Evolutionary conservation across 306 rosid species (phyloP).

Genomic region (Luffa aegyptiaca): DNA sequence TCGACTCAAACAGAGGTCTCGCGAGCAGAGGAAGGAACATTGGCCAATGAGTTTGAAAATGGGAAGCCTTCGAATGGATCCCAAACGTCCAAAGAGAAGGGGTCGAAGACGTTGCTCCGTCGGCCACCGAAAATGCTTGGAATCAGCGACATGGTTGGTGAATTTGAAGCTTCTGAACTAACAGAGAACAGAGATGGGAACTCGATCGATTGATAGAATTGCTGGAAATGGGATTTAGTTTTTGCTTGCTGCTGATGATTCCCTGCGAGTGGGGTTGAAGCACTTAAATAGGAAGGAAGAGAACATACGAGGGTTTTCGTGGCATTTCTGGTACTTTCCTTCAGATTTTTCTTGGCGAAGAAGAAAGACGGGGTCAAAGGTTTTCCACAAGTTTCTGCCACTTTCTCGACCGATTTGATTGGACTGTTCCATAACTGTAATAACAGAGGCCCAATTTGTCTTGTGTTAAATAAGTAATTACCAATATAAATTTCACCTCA

Average conservation of each 20-base stretch:
- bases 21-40: constrained; percentile 13
- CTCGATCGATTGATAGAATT: background rate
- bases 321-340: background rate
- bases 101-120: constrained; percentile 21
- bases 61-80: constrained; percentile 19
- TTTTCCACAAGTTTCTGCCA: background rate
- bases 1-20: no score
- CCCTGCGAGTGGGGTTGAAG: background rate
- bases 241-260: background rate
- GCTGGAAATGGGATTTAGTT: background rate
- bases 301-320: background rate
- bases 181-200: background rate
- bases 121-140: constrained; percentile 19
- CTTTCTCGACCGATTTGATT: background rate
- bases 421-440: no score
- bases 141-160: background rate
- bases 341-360: no score
- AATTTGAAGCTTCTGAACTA: no score
- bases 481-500: no score
- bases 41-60: background rate
- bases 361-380: no score
- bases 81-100: constrained; percentile 19
- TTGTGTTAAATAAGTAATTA: no score
- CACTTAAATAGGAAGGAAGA: background rate
- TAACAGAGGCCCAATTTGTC: no score